Evolutionary conservation across 371 early-diverging fungal species (phyloP), one percentile per base, ranked within the genome.

Genomic region (Lichtheimia ramosa): DNA sequence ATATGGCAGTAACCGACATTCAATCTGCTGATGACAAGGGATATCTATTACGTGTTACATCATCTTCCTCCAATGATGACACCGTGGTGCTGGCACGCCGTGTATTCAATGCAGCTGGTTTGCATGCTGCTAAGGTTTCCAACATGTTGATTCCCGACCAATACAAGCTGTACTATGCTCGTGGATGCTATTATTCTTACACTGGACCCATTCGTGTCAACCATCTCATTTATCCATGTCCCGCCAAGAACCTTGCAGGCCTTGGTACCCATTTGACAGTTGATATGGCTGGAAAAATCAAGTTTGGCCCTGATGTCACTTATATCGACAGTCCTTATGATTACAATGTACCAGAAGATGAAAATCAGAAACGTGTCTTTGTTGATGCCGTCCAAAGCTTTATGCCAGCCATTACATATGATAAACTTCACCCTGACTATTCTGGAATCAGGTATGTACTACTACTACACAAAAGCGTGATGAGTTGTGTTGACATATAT

Each of bases 231-330:
- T 95, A 95, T 63, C 96, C 96, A 3, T 83, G 90, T 4, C 96
- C 96, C 0, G 89, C 89, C 60, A 79, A 75, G 55, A 83, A 93
- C 51, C 59, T 92, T 48, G 79, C 82, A 3, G 77, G 87, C 12
- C 78, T 94, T 6, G 96, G 96, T 24, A 86, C 91, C 4, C 96
- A 96, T 65, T 75, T 90, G 27, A 95, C 94, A 0, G 58, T 95
- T 25, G 95, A 95, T 67, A 61, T 94, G 78, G 83, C 83, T 7
- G 92, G 91, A 0, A 70, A 74, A 15, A 80, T 88, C 58, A 85
- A 90, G 46, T 95, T 96, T 69, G 96, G 96, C 0, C 96, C 96
- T 0, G 92, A 95, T 65, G 72, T 89, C 0, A 61, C 83, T 40
- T 92, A 86, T 63, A 58, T 89, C 5, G 71, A 82, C 13, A 52